phyloP scores from a whole-genome alignment of 805 yeast species.

The Monosporozyma unispora region DNA sequence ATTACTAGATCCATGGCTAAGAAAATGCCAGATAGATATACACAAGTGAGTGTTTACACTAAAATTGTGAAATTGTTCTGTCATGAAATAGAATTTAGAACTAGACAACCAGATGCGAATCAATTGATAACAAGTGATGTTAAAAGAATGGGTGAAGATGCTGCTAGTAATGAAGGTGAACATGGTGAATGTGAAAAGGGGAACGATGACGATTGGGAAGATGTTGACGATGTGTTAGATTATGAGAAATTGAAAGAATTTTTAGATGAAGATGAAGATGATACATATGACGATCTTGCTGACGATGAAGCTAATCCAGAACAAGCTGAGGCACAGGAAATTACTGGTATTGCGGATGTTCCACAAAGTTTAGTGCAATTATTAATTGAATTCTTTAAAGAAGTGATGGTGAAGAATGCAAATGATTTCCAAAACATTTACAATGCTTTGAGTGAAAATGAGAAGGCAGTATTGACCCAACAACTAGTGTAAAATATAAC shows the following conservation, averaged over 20 bases:
- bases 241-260: conserved; percentile 55
- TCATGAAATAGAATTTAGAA: conserved; percentile 60
- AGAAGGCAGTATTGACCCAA: conserved; percentile 43
- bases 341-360: conserved; percentile 11
- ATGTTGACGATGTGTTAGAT: conserved; percentile 59
- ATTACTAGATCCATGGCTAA: conserved; percentile 81
- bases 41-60: conserved; percentile 56
- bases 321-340: conserved; percentile 6
- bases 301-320: conserved; percentile 12
- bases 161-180: conserved; percentile 2
- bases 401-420: conserved; percentile 41
- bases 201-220: conserved; percentile 63
- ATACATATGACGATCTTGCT: conserved; percentile 22
- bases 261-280: conserved; percentile 22
- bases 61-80: conserved; percentile 67
- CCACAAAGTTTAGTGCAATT: conserved; percentile 27
- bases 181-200: conserved; percentile 7
- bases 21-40: conserved; percentile 50
- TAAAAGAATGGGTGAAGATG: conserved; percentile 4
- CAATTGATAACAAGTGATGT: conserved; percentile 25
- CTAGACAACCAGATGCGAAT: conserved; percentile 36
- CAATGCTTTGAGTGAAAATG: conserved; percentile 40
- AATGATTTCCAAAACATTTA: conserved; percentile 47
- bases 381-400: conserved; percentile 46
- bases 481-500: conserved; percentile 4